Conservation (phyloP, 73 alveolate genomes). For the Blepharisma stoltei region DNA sequence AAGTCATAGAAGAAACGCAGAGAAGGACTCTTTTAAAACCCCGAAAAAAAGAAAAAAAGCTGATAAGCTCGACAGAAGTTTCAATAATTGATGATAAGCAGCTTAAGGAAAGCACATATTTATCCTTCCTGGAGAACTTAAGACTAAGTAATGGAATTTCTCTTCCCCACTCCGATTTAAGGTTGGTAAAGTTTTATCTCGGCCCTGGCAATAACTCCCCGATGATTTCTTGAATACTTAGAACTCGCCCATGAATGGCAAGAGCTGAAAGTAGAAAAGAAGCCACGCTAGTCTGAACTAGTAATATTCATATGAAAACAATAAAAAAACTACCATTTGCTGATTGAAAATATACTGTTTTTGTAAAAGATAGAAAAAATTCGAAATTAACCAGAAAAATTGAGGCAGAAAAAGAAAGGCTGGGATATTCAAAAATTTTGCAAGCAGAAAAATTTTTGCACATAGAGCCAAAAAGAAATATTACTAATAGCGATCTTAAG, state of each 20-base stretch:
- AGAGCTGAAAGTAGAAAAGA: constrained; percentile 13
- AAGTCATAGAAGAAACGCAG: too few species aligned
- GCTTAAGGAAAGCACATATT: background rate
- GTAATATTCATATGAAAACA: constrained; percentile 2
- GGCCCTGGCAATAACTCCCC: constrained; percentile 25
- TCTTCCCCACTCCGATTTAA: background rate
- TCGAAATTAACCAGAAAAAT: too few species aligned
- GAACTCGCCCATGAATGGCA: constrained; percentile 17
- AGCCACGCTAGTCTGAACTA: constrained; percentile 10
- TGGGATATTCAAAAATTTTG: too few species aligned
- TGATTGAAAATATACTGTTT: too few species aligned
- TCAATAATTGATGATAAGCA: too few species aligned
- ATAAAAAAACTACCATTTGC: background rate
- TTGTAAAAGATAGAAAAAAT: too few species aligned
- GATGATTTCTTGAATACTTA: background rate
- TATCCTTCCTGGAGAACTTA: background rate
- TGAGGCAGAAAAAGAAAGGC: too few species aligned
- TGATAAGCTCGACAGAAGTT: too few species aligned
- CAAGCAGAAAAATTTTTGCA: too few species aligned
- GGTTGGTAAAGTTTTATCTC: background rate
- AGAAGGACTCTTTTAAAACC: too few species aligned
- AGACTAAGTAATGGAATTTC: constrained; percentile 20
- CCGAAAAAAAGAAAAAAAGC: too few species aligned
- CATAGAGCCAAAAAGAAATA: too few species aligned
- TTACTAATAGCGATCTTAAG: background rate